Base-by-base conservation (phyloP, 331 rosid genomes). In the Malus hybrid region DNA sequence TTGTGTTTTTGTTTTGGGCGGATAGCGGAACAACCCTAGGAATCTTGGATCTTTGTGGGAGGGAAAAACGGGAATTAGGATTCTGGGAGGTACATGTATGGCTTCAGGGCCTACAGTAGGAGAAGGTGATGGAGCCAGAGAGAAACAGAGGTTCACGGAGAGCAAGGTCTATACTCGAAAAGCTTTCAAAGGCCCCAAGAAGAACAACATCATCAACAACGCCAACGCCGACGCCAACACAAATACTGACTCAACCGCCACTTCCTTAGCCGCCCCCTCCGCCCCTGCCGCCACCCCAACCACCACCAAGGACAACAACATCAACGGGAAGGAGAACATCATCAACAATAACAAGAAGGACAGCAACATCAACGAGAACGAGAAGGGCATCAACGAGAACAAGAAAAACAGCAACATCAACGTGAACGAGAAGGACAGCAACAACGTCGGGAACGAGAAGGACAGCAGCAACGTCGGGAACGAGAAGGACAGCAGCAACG, bases 11-110 rank as follows among this genome's bases (percentile, higher is more conserved):
- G 59, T 15, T 76, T 54, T 39, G 66, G 76, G 67, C 24, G 48
- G 29, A 33, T 29, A 14, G 27, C 59, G 50, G 22, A 18, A 24
- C 60, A 56, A 46, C 86, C 92, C 87, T 87, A 82, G 76, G 78
- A 78, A 68, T 56, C 31, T 81, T 71, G 66, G 62, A 36, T 79
- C 78, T 69, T 60, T 60, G 69, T 65, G 55, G 31, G 46, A 46
- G 19, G 74, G 56, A 27, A 66, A 65, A 60, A 52, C 29, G 68
- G 75, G 74, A 80, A 64, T 79, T 91, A 85, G 91, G 96, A 91
- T 87, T 91, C 83, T 85, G 93, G 76, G 76, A 75, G 77, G 81
- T 85, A 76, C 86, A 91, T 94, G 97, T 80, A 94, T 94, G 99
- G 99, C 95, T 89, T 91, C 99, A 79, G 97, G 84, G 81, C 81